Percentiles rank a stretch among this genome's conserved stretches.
Conservation (phyloP, 164 flowering plant genomes). For the Litsea cubeba region DNA sequence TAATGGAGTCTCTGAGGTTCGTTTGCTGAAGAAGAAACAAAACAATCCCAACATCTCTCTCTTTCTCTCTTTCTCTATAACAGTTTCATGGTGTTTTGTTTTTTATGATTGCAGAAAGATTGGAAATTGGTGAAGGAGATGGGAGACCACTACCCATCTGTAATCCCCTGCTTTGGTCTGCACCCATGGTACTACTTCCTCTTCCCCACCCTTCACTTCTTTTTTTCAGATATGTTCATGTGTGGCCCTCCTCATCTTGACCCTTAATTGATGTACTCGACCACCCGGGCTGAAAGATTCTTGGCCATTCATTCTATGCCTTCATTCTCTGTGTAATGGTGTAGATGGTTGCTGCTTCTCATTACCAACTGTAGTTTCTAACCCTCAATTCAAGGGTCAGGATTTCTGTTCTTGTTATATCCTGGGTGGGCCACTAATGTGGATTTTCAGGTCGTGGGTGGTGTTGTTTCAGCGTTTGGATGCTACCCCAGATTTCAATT, state of each 20-base stretch:
- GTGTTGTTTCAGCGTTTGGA: neutral
- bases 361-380: too few relatives aligned
- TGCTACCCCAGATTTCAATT: neutral
- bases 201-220: neutral
- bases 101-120: constrained; percentile 41
- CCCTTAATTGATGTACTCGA: too few relatives aligned
- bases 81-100: neutral
- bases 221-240: neutral
- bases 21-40: neutral
- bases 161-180: constrained; percentile 83
- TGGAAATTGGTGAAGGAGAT: constrained; percentile 81
- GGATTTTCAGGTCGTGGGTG: neutral
- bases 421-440: too few relatives aligned
- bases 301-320: too few relatives aligned
- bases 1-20: constrained; percentile 75
- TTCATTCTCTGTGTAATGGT: neutral
- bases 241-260: too few relatives aligned
- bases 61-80: neutral
- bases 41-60: neutral
- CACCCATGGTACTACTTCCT: constrained; percentile 63
- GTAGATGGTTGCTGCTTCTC: too few relatives aligned
- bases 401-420: too few relatives aligned
- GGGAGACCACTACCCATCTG: constrained; percentile 53
- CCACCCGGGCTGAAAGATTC: too few relatives aligned
- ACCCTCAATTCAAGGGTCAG: too few relatives aligned